Base-by-base conservation (phyloP, 1,139 yeast genomes). In the Lodderomyces elongisporus region DNA sequence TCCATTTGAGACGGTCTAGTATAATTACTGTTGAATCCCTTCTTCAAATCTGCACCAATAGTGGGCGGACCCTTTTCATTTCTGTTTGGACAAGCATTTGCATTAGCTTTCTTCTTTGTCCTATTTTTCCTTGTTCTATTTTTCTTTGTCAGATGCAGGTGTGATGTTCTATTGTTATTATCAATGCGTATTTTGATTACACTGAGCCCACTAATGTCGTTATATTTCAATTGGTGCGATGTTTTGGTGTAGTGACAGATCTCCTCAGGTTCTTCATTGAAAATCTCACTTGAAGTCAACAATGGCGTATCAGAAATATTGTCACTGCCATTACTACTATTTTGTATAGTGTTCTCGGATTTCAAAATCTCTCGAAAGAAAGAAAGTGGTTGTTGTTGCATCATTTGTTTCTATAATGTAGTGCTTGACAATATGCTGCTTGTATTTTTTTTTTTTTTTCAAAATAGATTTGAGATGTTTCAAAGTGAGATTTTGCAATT, bases 1-100 rank as follows among this genome's bases (percentile, higher is more conserved):
- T 40, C 42, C 9, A 36, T 27, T 14, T 37, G 32, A 4, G 34
- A 25, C 5, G 45, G 40, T 17, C 33, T 42, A 13, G 20, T 25
- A 34, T 42, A 53, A n/a, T 41, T 31, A 7, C 9, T 10, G 20
- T 41, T 40, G 30, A 33, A 49, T 1, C 58, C 60, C 12, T 37
- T 33, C 3, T 48, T 35, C 14, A 55, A 37, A 37, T 48, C 48
- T 1, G 48, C 25, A 1, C 58, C 59, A 6, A 55, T 44, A 3
- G 51, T 41, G 28, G 33, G 29, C 32, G n/a, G 33, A 4, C 14
- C 12, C 16, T 18, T 21, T 29, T 29, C 17, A 17, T 20, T 28
- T 32, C 10, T 26, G 30, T 7, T 20, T 7, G 22, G 7, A 20
- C 9, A 20, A 10, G 22, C 10, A 20, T 10, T 20, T 20, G 22